These are phyloP conservation scores for Acanthamoeba triangularis DNA, from an alignment of 208 protist species.

Conservation along the genomic window DNA sequence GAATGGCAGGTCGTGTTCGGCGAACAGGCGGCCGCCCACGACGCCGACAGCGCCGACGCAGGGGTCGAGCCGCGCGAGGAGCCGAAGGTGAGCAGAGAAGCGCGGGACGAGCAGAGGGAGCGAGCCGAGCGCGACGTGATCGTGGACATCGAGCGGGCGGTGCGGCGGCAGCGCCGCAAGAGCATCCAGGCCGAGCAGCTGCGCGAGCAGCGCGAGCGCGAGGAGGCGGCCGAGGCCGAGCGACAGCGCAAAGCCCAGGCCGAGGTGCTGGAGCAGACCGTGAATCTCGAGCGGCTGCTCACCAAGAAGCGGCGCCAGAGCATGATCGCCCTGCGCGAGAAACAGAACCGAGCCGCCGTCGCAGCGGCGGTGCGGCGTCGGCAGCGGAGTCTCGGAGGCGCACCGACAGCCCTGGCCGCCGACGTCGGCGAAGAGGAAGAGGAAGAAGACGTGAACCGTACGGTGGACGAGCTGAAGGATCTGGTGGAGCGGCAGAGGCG, in stretches of 20 bases:
- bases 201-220: not conserved
- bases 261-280: not conserved
- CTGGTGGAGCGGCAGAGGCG: not conserved
- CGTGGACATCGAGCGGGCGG: not conserved
- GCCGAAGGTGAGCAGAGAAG: not conserved
- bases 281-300: not conserved
- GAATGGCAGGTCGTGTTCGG: not conserved
- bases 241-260: not conserved
- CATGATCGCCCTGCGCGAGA: not conserved
- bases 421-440: not conserved
- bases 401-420: not conserved
- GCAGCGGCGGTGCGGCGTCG: no score
- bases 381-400: not conserved
- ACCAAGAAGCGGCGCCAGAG: not conserved
- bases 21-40: not conserved
- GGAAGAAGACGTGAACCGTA: not conserved
- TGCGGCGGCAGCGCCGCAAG: not conserved
- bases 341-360: not conserved
- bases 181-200: not conserved
- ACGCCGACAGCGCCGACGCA: not conserved
- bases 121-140: not conserved
- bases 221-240: not conserved
- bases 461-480: not conserved
- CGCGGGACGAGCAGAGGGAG: not conserved
- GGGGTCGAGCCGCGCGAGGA: not conserved